Percentiles rank a stretch among this genome's conserved stretches.
Conservation (phyloP, 1,284 basidiomycete species). For the Apiotrichum brassicae region DNA sequence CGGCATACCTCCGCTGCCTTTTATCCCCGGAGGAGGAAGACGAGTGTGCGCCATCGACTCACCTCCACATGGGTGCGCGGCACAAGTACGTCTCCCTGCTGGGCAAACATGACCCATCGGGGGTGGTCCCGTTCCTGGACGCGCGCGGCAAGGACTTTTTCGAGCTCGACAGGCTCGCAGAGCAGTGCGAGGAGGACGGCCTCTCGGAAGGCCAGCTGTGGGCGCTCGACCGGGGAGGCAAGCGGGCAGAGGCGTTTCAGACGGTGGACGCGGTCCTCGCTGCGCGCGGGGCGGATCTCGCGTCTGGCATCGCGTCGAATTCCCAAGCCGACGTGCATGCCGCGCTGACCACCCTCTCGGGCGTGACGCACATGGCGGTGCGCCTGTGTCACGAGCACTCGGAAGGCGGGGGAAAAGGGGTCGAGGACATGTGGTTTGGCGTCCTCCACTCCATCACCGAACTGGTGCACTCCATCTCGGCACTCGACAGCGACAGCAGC, state of each 20-base stretch:
- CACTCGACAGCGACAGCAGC: conserved; percentile 18
- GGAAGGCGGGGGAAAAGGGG: conserved; percentile 36
- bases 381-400: conserved; percentile 65
- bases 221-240: conserved; percentile 63
- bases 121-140: conserved; percentile 63
- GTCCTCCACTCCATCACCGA: conserved; percentile 74
- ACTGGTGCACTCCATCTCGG: conserved; percentile 64
- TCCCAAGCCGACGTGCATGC: conserved; percentile 42
- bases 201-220: conserved; percentile 77
- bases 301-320: conserved; percentile 47
- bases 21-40: conserved; percentile 56
- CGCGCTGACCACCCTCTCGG: conserved; percentile 40
- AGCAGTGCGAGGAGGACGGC: conserved; percentile 60
- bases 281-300: conserved; percentile 53
- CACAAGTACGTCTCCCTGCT: conserved; percentile 65
- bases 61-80: conserved; percentile 53
- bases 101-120: conserved; percentile 61
- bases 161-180: conserved; percentile 57
- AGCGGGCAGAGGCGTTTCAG: conserved; percentile 59
- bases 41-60: conserved; percentile 31
- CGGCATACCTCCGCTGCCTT: conserved; percentile 71
- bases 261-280: conserved; percentile 62
- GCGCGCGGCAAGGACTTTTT: conserved; percentile 55
- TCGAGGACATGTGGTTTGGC: conserved; percentile 87
- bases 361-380: conserved; percentile 50